phyloP scores from a whole-genome alignment of 1,284 basidiomycete species.

The Cryptococcus amylolentus region DNA sequence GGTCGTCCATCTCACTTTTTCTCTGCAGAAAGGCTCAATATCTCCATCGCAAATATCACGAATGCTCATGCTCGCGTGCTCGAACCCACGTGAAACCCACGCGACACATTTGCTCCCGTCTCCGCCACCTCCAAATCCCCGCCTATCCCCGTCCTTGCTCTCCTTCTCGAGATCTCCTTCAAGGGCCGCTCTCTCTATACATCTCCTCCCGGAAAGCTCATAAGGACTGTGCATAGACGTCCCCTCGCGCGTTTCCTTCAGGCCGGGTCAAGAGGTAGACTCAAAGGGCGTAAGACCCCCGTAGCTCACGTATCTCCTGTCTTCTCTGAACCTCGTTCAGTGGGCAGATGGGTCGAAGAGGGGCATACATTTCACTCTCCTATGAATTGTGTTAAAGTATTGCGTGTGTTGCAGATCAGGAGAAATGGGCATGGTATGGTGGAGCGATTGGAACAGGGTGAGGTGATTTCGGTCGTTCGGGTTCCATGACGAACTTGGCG shows the following conservation, averaged over 20 bases:
- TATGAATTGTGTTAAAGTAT: background rate
- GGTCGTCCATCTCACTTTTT: too few relatives aligned
- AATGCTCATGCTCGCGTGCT: too few relatives aligned
- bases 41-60: too few relatives aligned
- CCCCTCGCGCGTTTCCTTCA: background rate
- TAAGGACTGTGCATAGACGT: background rate
- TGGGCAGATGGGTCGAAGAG: constrained; percentile 49
- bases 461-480: too few relatives aligned
- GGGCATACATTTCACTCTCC: constrained; percentile 29
- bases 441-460: too few relatives aligned
- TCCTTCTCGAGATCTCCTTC: background rate
- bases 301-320: constrained; percentile 49
- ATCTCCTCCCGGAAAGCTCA: constrained; percentile 1
- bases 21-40: too few relatives aligned
- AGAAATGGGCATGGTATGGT: too few relatives aligned
- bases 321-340: constrained; percentile 25
- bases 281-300: constrained; percentile 9
- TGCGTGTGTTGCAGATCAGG: background rate
- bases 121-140: background rate
- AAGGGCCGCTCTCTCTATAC: background rate
- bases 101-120: too few relatives aligned
- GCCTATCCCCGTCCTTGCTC: background rate
- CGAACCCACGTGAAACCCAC: too few relatives aligned
- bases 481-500: too few relatives aligned
- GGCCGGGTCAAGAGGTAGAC: constrained; percentile 10